phyloP scores from a whole-genome alignment of 2,329 filamentous ascomycete genomes.

The Stagonosporopsis tanaceti region DNA sequence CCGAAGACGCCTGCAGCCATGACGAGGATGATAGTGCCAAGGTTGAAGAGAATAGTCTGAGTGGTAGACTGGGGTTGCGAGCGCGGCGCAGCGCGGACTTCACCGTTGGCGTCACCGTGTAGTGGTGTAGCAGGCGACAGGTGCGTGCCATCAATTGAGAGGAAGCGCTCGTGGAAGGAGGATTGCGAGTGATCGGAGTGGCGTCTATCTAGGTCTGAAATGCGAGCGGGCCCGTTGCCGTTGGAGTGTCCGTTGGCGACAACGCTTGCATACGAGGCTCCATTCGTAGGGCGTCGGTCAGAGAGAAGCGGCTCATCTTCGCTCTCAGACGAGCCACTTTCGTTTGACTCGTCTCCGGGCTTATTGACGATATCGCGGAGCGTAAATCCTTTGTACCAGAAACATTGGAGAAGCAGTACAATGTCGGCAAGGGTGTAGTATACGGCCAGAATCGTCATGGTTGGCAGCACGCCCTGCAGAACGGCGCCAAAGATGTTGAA shows the following conservation, averaged over 20 bases:
- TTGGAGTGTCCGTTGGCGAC: constrained; percentile 29
- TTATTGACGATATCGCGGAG: constrained; percentile 46
- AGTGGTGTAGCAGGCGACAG: constrained; percentile 86
- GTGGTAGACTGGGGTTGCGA: constrained; percentile 54
- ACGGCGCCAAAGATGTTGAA: constrained; percentile 97
- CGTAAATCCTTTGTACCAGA: constrained; percentile 89
- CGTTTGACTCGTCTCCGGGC: constrained; percentile 31
- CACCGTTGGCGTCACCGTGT: constrained; percentile 49
- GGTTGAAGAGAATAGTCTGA: constrained; percentile 75
- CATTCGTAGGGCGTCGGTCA: constrained; percentile 36
- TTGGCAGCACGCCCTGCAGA: constrained; percentile 88
- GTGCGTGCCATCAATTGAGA: constrained; percentile 70
- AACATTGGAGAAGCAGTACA: constrained; percentile 86
- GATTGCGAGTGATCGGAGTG: constrained; percentile 42
- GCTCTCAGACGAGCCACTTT: constrained; percentile 44
- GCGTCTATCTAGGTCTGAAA: constrained; percentile 49
- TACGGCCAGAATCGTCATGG: constrained; percentile 93
- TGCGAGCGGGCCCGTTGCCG: constrained; percentile 36
- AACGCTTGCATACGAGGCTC: constrained; percentile 21
- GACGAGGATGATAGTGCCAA: constrained; percentile 78
- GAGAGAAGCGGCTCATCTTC: constrained; percentile 47
- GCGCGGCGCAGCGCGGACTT: constrained; percentile 43
- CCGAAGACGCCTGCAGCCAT: constrained; percentile 82
- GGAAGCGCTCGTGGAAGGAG: constrained; percentile 56
- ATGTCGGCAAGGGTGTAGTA: constrained; percentile 94